Evolutionary conservation across 106 monocot species (phyloP), one percentile per base, ranked within the genome.

Genomic region (Phalaenopsis equestris): DNA sequence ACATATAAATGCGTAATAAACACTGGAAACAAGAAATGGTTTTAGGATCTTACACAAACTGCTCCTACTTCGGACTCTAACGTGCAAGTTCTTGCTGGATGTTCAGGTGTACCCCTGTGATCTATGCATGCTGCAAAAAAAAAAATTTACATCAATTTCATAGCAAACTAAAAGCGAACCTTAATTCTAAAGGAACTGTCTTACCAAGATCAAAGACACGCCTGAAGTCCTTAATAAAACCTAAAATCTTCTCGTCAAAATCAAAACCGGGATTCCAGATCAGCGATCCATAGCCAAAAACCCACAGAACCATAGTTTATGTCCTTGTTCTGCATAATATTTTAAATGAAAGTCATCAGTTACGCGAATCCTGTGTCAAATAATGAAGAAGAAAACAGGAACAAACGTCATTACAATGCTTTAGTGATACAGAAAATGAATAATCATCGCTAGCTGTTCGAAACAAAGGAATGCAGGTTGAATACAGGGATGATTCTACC

Each of bases 211-310:
- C 85, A 81, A 95, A 95, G 14, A 82, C 87, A 74, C 95, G 90
- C 61, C 79, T 93, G 77, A 92, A 88, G 77, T 89, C 95, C 89
- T 95, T 95, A 83, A 95, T 84, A 76, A 78, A 95, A 19, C 95
- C 93, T 15, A 93, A 24, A 17, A 95, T 87, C 70, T 83, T 91
- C 73, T 95, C 93, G 65, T 95, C 95, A 79, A 86, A 95, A n/a
- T 93, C 92, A 81, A 95, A 95, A 6, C 95, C 95, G 3, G 90
- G 92, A 42, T 95, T 95, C 95, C 95, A 95, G 17, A 91, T 87
- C 76, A 95, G 78, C 2, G 95, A 95, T 42, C 92, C 95, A 76
- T 95, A 95, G 8, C 93, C 95, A 81, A 95, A 95, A 61, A 95
- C 93, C 95, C 95, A 95, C 79, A 95, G 72, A 56, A 95, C 95